These are phyloP conservation scores for Vitis hybrid DNA, from an alignment of 177 flowering plant species.

Conservation along the genomic window DNA sequence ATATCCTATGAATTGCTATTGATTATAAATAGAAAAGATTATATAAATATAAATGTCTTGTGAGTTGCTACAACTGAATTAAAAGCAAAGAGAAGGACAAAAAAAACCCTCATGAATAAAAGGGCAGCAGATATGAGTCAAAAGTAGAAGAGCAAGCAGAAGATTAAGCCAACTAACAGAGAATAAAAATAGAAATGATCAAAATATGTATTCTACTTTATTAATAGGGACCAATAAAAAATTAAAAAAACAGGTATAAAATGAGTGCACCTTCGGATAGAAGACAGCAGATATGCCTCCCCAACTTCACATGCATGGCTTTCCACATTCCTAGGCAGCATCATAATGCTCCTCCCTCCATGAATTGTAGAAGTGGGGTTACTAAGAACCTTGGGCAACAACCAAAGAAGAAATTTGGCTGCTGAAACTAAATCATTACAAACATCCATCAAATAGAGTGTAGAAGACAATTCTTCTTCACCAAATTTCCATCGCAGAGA, in stretches of 20 bases:
- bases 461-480: conserved; percentile 77
- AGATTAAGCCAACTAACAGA: too few species aligned
- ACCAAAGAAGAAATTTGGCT: conserved; percentile 74
- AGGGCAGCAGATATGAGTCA: too few species aligned
- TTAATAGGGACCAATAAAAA: not conserved
- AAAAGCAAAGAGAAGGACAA: too few species aligned
- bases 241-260: not conserved
- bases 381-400: conserved; percentile 68
- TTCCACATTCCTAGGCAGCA: conserved; percentile 59
- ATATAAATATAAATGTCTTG: too few species aligned
- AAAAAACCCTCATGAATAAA: too few species aligned
- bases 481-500: conserved; percentile 79
- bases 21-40: too few species aligned
- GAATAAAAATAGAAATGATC: too few species aligned
- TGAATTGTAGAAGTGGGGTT: conserved; percentile 45
- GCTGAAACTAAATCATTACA: conserved; percentile 70
- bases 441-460: conserved; percentile 80
- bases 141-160: too few species aligned
- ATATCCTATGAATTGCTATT: too few species aligned
- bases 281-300: conserved; percentile 79
- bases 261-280: conserved; percentile 65
- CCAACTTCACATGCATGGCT: conserved; percentile 73
- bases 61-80: too few species aligned
- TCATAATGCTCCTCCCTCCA: conserved; percentile 55
- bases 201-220: not conserved